These are phyloP conservation scores for Xanthoconium purpureum DNA, from an alignment of 768 basidiomycete genomes.

Conservation along the genomic window DNA sequence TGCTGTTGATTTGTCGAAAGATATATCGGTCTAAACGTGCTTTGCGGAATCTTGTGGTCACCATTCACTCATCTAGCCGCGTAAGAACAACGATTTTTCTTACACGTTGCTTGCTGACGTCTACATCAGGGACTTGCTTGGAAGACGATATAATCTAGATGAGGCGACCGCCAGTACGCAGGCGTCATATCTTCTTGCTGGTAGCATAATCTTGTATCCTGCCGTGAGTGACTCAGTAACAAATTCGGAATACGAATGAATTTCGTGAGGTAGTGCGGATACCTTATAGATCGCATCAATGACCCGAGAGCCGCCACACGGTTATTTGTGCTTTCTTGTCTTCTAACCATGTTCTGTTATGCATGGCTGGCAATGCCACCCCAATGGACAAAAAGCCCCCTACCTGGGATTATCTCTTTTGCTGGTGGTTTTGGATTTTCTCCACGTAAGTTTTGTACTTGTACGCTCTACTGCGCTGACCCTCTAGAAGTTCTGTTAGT, in stretches of 20 bases:
- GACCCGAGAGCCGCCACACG: conserved; percentile 55
- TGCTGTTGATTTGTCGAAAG: conserved; percentile 32
- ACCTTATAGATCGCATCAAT: conserved; percentile 57
- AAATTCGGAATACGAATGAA: background rate
- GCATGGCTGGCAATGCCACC: conserved; percentile 66
- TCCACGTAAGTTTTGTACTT: conserved; percentile 43
- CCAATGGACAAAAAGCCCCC: conserved; percentile 50
- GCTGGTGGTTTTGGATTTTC: conserved; percentile 72
- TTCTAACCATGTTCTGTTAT: conserved; percentile 59
- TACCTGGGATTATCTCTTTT: conserved; percentile 61
- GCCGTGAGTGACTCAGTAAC: conserved; percentile 41
- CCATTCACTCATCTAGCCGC: conserved; percentile 76
- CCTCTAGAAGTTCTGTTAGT: conserved; percentile 58
- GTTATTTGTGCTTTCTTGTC: conserved; percentile 56
- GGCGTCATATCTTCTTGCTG: conserved; percentile 70
- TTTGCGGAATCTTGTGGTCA: conserved; percentile 75
- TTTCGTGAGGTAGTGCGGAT: conserved; percentile 49
- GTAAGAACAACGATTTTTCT: conserved; percentile 35
- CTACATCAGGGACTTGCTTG: conserved; percentile 60
- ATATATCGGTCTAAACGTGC: conserved; percentile 70
- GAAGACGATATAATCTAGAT: conserved; percentile 58
- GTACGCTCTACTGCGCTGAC: conserved; percentile 1
- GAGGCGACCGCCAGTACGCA: conserved; percentile 60
- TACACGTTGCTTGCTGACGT: conserved; percentile 5
- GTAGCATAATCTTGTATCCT: conserved; percentile 69